Base-by-base conservation (phyloP, 2,329 filamentous ascomycete genomes). In the Coniochaeta sp. region DNA sequence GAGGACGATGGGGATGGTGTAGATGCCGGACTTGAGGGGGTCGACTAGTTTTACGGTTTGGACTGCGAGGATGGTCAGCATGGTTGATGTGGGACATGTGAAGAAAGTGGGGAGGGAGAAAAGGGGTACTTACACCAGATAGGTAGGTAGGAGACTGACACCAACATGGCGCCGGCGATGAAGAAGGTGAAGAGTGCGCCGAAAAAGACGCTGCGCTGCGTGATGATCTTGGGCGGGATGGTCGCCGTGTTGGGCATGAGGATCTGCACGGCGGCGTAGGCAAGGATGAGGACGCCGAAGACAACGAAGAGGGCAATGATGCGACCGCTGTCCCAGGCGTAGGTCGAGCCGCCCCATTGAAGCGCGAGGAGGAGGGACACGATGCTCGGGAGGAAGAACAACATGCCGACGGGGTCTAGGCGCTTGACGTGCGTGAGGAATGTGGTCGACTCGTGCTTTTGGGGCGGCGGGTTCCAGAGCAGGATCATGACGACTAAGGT, bases 291-390 rank as follows among this genome's bases (percentile, higher is more conserved):
- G 17, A 80, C 65, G 0, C 67, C 79, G 61, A 82, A 84, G 10
- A 84, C 63, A 50, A 78, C 73, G 9, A 86, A 75, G n/a, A 86
- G 73, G 8, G 80, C 65, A 56, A 86, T 78, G 59, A 85, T 78
- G 50, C 79, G 77, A 73, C 79, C 79, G 63, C 73, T 76, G 42
- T 68, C 72, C 84, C 83, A 87, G 0, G 73, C 62, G 64, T 84
- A 82, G 2, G 70, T 76, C 2, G 77, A 76, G 3, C 84, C 84
- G 58, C 83, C 84, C 85, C 84, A 88, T 66, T 88, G 82, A 36
- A 89, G 74, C 1, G 85, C 85, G 5, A 89, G 73, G 3, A 89
- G 71, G 40, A 88, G 80, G 62, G 79, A 84, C 16, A 87, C 75
- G 42, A 86, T 77, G 34, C 79, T 78, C 0, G 85, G 84, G 17